Conservation (phyloP, 805 yeast species). For the Candida insectorum region DNA sequence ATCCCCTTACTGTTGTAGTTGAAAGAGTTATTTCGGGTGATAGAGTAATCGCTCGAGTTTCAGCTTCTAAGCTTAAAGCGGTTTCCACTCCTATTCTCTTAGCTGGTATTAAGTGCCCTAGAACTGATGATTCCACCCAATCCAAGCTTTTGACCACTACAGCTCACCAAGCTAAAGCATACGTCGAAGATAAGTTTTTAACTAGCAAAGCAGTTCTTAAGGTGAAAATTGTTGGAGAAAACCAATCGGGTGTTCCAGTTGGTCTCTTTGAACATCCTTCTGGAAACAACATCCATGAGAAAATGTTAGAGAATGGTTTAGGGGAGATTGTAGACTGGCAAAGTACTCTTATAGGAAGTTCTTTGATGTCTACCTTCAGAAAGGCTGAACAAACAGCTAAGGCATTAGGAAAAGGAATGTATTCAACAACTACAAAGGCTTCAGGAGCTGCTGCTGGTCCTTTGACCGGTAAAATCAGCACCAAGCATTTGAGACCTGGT, state of each 20-base stretch:
- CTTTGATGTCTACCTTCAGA: constrained; percentile 58
- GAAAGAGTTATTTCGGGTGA: constrained; percentile 81
- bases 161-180: constrained; percentile 64
- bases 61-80: constrained; percentile 49
- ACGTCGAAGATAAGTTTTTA: constrained; percentile 60
- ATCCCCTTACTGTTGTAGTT: constrained; percentile 57
- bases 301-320: constrained; percentile 63
- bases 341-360: constrained; percentile 61
- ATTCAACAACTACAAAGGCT: constrained; percentile 9
- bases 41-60: constrained; percentile 59
- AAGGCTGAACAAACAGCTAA: constrained; percentile 64
- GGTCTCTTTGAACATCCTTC: constrained; percentile 66
- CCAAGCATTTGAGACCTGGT: constrained; percentile 40
- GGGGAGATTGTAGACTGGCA: constrained; percentile 84
- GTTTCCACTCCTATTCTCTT: constrained; percentile 56
- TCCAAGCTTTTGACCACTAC: constrained; percentile 21
- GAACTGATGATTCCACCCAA: constrained; percentile 51
- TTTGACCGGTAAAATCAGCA: constrained; percentile 12
- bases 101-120: constrained; percentile 73
- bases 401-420: constrained; percentile 54
- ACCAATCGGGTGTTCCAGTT: constrained; percentile 58
- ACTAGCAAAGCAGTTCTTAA: constrained; percentile 53
- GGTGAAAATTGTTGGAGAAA: constrained; percentile 56
- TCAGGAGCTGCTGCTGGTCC: constrained; percentile 25
- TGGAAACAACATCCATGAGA: constrained; percentile 67